Conservation (phyloP, 2,329 filamentous ascomycete species). For the Stemphylium lycopersici region DNA sequence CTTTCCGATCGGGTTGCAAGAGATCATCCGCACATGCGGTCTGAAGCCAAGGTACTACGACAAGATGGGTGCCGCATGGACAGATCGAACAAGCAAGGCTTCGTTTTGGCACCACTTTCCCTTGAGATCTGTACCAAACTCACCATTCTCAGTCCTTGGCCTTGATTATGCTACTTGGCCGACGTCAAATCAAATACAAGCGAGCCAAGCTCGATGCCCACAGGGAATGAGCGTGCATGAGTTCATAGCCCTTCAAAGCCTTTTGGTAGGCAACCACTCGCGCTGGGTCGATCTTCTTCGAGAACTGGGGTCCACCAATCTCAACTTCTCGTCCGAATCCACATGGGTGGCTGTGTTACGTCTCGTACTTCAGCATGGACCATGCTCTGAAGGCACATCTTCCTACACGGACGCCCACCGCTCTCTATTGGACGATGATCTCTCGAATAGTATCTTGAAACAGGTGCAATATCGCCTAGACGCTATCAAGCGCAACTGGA, state of each 20-base stretch:
- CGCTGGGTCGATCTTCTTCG: slow-evolving; percentile 58
- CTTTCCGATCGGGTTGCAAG: slow-evolving; percentile 51
- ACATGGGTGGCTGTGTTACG: slow-evolving; percentile 59
- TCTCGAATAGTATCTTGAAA: slow-evolving; percentile 57
- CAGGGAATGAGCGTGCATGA: slow-evolving; percentile 57
- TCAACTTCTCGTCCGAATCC: slow-evolving; percentile 66
- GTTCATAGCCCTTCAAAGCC: slow-evolving; percentile 58
- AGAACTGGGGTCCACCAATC: slow-evolving; percentile 58
- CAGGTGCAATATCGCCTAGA: slow-evolving; percentile 57
- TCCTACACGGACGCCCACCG: slow-evolving; percentile 54
- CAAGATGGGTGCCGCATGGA: slow-evolving; percentile 47
- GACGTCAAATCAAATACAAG: slow-evolving; percentile 62
- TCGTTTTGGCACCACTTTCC: slow-evolving; percentile 57
- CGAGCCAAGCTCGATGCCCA: slow-evolving; percentile 59
- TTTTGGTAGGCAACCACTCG: slow-evolving; percentile 54
- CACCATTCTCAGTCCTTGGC: slow-evolving; percentile 34
- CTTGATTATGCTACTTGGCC: slow-evolving; percentile 41
- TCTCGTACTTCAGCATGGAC: slow-evolving; percentile 63
- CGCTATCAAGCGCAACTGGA: slow-evolving; percentile 61
- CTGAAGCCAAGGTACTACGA: slow-evolving; percentile 59
- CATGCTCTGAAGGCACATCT: slow-evolving; percentile 36
- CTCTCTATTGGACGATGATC: slow-evolving; percentile 57
- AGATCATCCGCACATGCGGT: slow-evolving; percentile 56
- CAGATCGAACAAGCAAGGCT: slow-evolving; percentile 35
- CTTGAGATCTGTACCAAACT: slow-evolving; percentile 47